Evolutionary conservation across 306 rosid species (phyloP), one percentile per base, ranked within the genome.

Genomic region (Quercus gilva): DNA sequence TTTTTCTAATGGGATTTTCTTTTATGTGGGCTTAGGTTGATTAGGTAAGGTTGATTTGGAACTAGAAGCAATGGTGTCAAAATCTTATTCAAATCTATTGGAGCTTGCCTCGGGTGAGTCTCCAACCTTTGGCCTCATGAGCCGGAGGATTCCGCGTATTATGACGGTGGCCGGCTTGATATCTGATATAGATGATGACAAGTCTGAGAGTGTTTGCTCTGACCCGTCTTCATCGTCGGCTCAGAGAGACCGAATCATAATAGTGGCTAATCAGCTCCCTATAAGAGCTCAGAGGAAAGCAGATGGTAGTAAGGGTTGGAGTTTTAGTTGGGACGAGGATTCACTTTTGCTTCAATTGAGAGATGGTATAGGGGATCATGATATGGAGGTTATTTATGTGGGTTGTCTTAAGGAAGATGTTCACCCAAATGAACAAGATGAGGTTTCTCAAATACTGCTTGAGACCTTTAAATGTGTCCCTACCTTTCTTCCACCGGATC

Each of bases 221-320:
- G 93, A 89, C 69, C 82, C 86, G 5, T 87, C 97, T 0, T 93
- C 92, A 0, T 84, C 94, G 6, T 55, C 87, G 2, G 83, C 69
- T 2, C 85, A 77, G 13, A 86, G 88, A 2, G 98, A 91, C 77
- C 80, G 98, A 59, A 82, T 91, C 76, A 91, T 93, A 55, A 87
- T 93, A 23, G 98, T 93, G 10, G 92, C 94, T 17, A 93, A 93
- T 79, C 92, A 91, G 90, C 97, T 93, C 10, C 98, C 98, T 23
- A 71, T 93, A 61, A 85, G 86, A 78, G 97, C 91, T 55, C 89
- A 90, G 71, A 88, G 88, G 60, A 88, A 76, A 61, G 21, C 79
- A 5, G 86, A 82, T 72, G 81, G 85, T 33, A 78, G 78, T 56
- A 84, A 78, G 75, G 86, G 82, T 74, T 93, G 98, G 98, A 79